These are phyloP conservation scores for Pseudoturritis turrita DNA, from an alignment of 345 rosid genomes.

Conservation along the genomic window DNA sequence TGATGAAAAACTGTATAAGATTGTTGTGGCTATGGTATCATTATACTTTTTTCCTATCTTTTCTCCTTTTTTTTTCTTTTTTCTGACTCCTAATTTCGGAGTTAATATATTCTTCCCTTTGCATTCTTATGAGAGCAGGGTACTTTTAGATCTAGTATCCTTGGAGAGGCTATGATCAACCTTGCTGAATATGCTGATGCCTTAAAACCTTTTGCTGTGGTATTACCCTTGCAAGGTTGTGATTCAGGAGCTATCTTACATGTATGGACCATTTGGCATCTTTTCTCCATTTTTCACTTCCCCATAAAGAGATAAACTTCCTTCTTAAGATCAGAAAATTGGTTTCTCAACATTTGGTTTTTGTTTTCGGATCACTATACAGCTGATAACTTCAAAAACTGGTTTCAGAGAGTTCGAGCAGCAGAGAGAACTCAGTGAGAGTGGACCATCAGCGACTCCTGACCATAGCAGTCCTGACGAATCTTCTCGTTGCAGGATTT, in stretches of 20 bases:
- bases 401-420: slow-evolving; percentile 99
- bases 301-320: not conserved
- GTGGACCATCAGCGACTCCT: slow-evolving; percentile 57
- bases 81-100: not conserved
- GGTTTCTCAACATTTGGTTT: not conserved
- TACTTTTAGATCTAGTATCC: slow-evolving; percentile 80
- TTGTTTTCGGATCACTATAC: slow-evolving; percentile 68
- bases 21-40: slow-evolving; percentile 84
- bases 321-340: slow-evolving; percentile 12
- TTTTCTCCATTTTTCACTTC: slow-evolving; percentile 5
- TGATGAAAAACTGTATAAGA: slow-evolving; percentile 80
- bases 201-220: slow-evolving; percentile 59
- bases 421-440: slow-evolving; percentile 88
- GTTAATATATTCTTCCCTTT: slow-evolving; percentile 10
- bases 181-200: slow-evolving; percentile 95
- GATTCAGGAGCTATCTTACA: slow-evolving; percentile 89
- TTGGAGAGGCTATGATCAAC: slow-evolving; percentile 89
- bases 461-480: slow-evolving; percentile 59
- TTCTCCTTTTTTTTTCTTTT: too few species aligned
- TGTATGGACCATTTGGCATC: slow-evolving; percentile 51
- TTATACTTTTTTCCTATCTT: not conserved
- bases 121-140: slow-evolving; percentile 52
- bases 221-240: slow-evolving; percentile 73
- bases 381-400: slow-evolving; percentile 93
- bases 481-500: slow-evolving; percentile 45